Base-by-base conservation (phyloP, 2,329 filamentous ascomycete species). In the Phoma sp. region DNA sequence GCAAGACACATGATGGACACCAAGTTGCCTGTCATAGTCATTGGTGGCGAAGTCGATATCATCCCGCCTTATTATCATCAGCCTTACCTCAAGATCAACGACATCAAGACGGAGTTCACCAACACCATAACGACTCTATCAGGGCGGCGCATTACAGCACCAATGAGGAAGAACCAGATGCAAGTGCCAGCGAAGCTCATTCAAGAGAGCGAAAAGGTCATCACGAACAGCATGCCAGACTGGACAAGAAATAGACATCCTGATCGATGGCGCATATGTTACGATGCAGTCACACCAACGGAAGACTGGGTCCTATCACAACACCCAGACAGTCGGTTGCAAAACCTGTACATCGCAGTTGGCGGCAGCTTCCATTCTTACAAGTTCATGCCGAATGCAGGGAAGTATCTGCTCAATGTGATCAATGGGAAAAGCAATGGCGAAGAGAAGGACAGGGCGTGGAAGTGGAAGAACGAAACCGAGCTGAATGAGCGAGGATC, bases 371-470 rank as follows among this genome's bases (percentile, higher is more conserved):
- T 87, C 58, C 86, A 88, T 65, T 81, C 82, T 27, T 87, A 82
- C 80, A 88, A 88, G 68, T 87, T 89, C 64, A 74, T 88, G 24
- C 85, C 85, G 0, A 82, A 82, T 23, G 82, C 86, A 58, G 85
- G 86, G 3, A 80, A 82, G 53, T 88, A 88, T 68, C 76, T 85
- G 52, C 74, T 78, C 27, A 78, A 83, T 30, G 64, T 76, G 0
- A 40, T 77, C 10, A 59, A 66, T 4, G 73, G 66, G 1, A 56
- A 66, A 44, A 69, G 68, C 24, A 77, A 76, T 32, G 74, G 73
- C 1, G 62, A 62, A 6, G 71, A 75, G 40, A 76, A 70, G 46
- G 74, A 77, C 36, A 18, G 40, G 10, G 61, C 64, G 4, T 75
- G 72, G 72, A 57, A 45, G n/a, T 74, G 72, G 72, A 75, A 75